Evolutionary conservation across 192 early-diverging fungal genomes (phyloP), one percentile per base, ranked within the genome.

Genomic region (Globomyces pollinis-pini): DNA sequence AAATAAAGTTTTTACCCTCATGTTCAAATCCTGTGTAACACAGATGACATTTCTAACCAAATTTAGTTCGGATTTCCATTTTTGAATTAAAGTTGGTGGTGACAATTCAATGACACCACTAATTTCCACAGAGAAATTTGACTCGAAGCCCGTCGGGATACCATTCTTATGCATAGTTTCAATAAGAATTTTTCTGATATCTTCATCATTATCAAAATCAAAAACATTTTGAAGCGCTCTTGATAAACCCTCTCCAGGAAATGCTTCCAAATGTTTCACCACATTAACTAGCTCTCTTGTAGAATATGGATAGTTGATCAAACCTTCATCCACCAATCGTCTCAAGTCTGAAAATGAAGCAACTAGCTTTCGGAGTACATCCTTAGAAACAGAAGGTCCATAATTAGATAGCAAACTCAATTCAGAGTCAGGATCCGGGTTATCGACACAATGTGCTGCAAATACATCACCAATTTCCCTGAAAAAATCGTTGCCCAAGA

Each of bases 271-370:
- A 62, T 90, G 88, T 50, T 73, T 74, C 12, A 88, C 87, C 50
- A 88, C 75, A 54, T 89, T 88, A 8, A 91, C 84, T 24, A 91
- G 61, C 60, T 91, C 88, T 55, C 88, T 77, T 15, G 86, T 85
- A n/a, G 88, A 91, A 65, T 91, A 91, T 30, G 88, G 88, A 50
- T 91, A 91, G 12, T 79, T 83, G 20, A 91, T 83, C 18, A 88
- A 63, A 11, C 86, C 86, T 52, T 89, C 85, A 45, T 91, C 86
- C 1, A 86, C 84, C 2, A 86, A 61, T 2, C 71, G 74, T 30
- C 88, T 72, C 8, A 91, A 59, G 38, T 91, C 87, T 13, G 73
- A 78, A 50, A 91, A 91, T 7, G 86, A 80, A 16, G 69, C 67
- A 1, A 87, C 79, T 29, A 91, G 70, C 51, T 86, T 83, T 20